Base-by-base conservation (phyloP, 2,329 filamentous ascomycete species). In the Cladosporium sp. region DNA sequence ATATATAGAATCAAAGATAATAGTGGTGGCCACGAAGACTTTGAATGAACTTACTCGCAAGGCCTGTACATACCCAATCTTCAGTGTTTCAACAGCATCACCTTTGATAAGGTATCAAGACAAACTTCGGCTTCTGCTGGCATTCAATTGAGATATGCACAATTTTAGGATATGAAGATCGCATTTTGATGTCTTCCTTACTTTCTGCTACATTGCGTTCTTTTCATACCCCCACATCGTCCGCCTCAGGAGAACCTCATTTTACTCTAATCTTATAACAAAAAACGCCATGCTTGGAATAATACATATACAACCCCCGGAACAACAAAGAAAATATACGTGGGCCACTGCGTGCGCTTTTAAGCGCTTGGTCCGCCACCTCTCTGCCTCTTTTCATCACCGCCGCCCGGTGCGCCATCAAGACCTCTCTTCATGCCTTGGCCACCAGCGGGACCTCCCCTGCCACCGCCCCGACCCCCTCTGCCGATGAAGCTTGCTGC, bases 381-480 rank as follows among this genome's bases (percentile, higher is more conserved):
- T 22, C 53, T 54, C 19, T 32, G 37, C 20, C 58, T 50, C 52
- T 59, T 59, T 42, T 59, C 52, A 37, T 59, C 58, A 4, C 58
- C 58, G 9, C 54, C 39, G 17, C 37, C 51, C 12, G 45, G 25
- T 17, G 35, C 54, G 19, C 54, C 54, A 25, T 57, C 54, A 10
- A 35, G 37, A n/a, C 35, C 36, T 36, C 54, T 40, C 54, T 57
- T 57, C 25, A 35, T 32, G 13, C 45, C 54, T 36, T 50, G 44
- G n/a, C 22, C 35, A 19, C 17, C 45, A 17, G 36, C 54, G 19
- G 19, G 42, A 13, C 35, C 45, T 24, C 39, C 54, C 34, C 51
- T 32, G 10, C 51, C 36, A 15, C 63, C 62, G 9, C 67, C 68
- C 25, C 58, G 57, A 2, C 66, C 64, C 24, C 65, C 56, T 28